Conservation (phyloP, 495 filamentous ascomycete species). For the Penicillium verhagenii region DNA sequence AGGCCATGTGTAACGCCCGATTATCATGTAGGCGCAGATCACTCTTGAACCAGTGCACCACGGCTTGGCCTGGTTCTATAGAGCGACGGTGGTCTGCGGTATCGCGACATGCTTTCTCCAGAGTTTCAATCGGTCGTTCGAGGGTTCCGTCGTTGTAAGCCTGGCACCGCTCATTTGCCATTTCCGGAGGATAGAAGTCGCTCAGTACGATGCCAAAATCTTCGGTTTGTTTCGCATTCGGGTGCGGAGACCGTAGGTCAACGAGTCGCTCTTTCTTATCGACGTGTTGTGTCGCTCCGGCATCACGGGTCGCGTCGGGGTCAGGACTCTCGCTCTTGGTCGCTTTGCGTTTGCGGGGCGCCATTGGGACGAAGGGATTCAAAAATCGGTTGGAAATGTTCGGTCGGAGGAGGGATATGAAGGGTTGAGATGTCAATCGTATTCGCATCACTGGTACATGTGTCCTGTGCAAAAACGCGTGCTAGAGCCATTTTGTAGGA, state of each 20-base stretch:
- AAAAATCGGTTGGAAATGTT: neutral
- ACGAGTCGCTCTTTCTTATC: conserved; percentile 10
- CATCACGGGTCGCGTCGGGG: neutral
- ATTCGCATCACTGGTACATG: conserved; percentile 3
- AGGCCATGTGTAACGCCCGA: conserved; percentile 65
- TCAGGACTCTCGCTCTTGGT: conserved; percentile 9
- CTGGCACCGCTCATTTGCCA: conserved; percentile 71
- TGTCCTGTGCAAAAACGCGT: neutral
- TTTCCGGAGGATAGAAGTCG: conserved; percentile 81
- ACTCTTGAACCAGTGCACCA: conserved; percentile 91
- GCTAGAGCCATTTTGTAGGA: neutral
- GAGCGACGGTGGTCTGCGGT: conserved; percentile 45
- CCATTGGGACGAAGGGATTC: conserved; percentile 16
- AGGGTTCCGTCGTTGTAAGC: conserved; percentile 67
- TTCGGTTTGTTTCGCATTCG: conserved; percentile 50
- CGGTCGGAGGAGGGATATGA: neutral
- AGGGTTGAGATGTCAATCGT: neutral
- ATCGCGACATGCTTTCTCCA: conserved; percentile 53
- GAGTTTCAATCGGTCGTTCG: conserved; percentile 65
- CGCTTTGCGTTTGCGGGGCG: conserved; percentile 30
- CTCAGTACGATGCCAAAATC: conserved; percentile 72
- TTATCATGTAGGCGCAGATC: conserved; percentile 78
- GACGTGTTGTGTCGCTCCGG: neutral
- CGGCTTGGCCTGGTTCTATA: conserved; percentile 55
- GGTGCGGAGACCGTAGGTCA: conserved; percentile 32